phyloP scores from a whole-genome alignment of 2,329 filamentous ascomycete species.

The Chaetomium sp. region DNA sequence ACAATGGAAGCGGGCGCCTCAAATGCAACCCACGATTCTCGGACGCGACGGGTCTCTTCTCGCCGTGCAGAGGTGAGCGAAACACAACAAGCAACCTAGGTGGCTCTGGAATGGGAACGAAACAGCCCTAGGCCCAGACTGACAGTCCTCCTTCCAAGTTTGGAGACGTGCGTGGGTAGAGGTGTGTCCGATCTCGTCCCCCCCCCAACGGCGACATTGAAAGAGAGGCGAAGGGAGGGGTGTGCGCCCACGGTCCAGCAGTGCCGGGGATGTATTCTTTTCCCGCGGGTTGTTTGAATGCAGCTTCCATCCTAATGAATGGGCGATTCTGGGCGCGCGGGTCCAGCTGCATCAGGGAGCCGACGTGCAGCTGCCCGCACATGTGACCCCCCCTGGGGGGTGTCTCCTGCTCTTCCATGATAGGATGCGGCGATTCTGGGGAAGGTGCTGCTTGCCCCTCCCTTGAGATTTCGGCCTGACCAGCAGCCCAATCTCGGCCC shows the following conservation, averaged over 20 bases:
- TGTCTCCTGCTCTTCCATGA: slow-evolving; percentile 18
- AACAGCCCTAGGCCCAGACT: background rate
- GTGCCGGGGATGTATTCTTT: no score
- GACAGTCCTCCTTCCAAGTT: slow-evolving; percentile 9
- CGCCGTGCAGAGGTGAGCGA: no score
- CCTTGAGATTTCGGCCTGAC: slow-evolving; percentile 12
- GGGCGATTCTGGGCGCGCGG: slow-evolving; percentile 4
- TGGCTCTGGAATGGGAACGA: no score
- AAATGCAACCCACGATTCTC: no score
- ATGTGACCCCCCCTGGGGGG: slow-evolving; percentile 21
- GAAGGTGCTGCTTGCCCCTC: slow-evolving; percentile 5
- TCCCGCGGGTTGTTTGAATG: slow-evolving; percentile 14
- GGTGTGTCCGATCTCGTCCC: slow-evolving; percentile 5
- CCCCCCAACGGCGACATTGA: slow-evolving; percentile 4
- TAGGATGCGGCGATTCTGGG: slow-evolving; percentile 21
- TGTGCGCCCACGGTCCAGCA: no score
- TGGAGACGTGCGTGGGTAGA: slow-evolving; percentile 5
- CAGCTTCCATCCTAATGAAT: slow-evolving; percentile 20
- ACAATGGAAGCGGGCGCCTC: no score
- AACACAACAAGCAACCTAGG: no score
- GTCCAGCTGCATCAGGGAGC: slow-evolving; percentile 19
- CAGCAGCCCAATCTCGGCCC: slow-evolving; percentile 8
- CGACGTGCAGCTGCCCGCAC: slow-evolving; percentile 23
- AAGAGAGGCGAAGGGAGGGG: no score
- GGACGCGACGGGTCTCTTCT: no score